phyloP scores from a whole-genome alignment of 352 stramenopile genomes.

The Achlya hypogyna region DNA sequence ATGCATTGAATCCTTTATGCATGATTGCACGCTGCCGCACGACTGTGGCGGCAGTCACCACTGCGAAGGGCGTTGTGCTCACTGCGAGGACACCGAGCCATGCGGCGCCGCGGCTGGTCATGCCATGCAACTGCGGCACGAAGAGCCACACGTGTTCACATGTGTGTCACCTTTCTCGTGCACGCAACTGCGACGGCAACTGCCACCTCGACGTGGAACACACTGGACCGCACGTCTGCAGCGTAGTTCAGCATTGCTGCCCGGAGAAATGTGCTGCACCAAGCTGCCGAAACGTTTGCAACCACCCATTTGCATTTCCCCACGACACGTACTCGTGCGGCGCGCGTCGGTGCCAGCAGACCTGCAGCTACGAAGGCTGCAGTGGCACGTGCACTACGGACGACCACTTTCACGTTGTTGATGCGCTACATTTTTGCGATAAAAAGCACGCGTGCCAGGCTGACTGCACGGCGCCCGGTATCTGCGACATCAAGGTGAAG shows the following conservation, averaged over 20 bases:
- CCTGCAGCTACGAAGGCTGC: constrained; percentile 55
- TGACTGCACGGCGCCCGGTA: constrained; percentile 43
- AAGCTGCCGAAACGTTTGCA: constrained; percentile 36
- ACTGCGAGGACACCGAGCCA: constrained; percentile 31
- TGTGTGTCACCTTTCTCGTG: constrained; percentile 32
- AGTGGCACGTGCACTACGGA: constrained; percentile 31
- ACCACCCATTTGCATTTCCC: constrained; percentile 36
- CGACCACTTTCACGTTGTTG: constrained; percentile 60
- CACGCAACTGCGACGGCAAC: constrained; percentile 40
- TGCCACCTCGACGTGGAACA: constrained; percentile 46
- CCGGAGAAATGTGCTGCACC: constrained; percentile 36
- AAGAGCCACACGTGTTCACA: constrained; percentile 60
- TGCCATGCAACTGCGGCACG: constrained; percentile 47
- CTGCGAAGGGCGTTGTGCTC: constrained; percentile 38
- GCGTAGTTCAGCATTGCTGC: constrained; percentile 46
- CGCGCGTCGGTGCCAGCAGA: constrained; percentile 41
- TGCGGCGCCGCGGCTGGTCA: constrained; percentile 54
- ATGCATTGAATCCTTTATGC: constrained; percentile 47
- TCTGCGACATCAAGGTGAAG: constrained; percentile 64
- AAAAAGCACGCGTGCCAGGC: constrained; percentile 44
- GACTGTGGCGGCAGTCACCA: constrained; percentile 43
- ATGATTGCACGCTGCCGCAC: constrained; percentile 27
- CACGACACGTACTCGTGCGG: constrained; percentile 59
- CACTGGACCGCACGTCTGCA: constrained; percentile 37
- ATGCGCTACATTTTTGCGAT: constrained; percentile 53